Percentiles rank a stretch among this genome's conserved stretches.
phyloP scores from a whole-genome alignment of 1,139 yeast genomes.

The Ogataea hybrid region DNA sequence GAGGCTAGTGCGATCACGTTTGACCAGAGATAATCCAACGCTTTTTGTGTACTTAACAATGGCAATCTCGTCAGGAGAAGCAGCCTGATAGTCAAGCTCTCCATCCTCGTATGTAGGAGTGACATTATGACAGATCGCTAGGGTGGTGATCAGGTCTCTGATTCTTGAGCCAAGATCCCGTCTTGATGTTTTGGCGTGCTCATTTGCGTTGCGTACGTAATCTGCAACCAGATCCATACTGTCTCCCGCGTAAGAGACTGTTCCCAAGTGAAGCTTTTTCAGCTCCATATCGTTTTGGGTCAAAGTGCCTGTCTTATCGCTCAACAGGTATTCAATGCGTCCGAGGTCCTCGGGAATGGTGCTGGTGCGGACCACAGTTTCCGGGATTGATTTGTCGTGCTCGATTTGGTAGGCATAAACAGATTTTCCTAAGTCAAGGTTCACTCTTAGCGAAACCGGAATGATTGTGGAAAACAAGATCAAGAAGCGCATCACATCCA shows the following conservation, averaged over 20 bases:
- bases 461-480: constrained; percentile 93
- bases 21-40: constrained; percentile 76
- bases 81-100: constrained; percentile 83
- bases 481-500: constrained; percentile 84
- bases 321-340: constrained; percentile 84
- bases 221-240: constrained; percentile 85
- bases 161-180: constrained; percentile 75
- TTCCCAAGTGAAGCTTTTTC: constrained; percentile 88
- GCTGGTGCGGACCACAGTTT: constrained; percentile 91
- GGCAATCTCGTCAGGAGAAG: constrained; percentile 98
- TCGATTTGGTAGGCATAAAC: constrained; percentile 96
- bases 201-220: constrained; percentile 45
- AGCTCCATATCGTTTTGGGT: constrained; percentile 98
- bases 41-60: constrained; percentile 88
- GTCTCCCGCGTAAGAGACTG: constrained; percentile 89
- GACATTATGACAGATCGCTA: constrained; percentile 94
- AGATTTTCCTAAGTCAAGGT: constrained; percentile 90
- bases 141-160: constrained; percentile 72
- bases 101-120: constrained; percentile 81
- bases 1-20: constrained; percentile 78
- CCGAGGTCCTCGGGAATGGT: constrained; percentile 98
- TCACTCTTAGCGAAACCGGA: constrained; percentile 93
- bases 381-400: constrained; percentile 75
- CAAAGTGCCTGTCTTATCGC: constrained; percentile 96
- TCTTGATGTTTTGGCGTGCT: constrained; percentile 39